These are phyloP conservation scores for Fraxinus angustifolia DNA, from an alignment of 305 asterid species.

Conservation along the genomic window DNA sequence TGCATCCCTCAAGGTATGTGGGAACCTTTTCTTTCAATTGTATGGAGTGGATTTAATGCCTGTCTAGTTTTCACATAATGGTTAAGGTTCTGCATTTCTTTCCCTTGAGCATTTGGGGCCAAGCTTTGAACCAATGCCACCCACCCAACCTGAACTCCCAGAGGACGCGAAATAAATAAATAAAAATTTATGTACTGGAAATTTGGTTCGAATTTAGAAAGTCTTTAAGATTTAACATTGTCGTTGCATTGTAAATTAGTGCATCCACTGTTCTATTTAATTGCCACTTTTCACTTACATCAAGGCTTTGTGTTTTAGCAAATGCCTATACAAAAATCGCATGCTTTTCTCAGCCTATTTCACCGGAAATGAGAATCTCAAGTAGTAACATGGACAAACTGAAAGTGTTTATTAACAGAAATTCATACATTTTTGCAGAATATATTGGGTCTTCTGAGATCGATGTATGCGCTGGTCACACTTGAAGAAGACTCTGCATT, in stretches of 20 bases:
- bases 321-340: neutral
- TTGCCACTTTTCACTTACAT: neutral
- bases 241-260: neutral
- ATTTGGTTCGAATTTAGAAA: neutral
- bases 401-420: neutral
- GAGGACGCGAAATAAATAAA: neutral
- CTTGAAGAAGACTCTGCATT: conserved; percentile 87
- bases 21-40: neutral
- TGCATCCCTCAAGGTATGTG: conserved; percentile 56
- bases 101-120: neutral
- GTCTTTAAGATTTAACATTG: neutral
- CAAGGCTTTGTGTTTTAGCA: neutral
- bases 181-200: neutral
- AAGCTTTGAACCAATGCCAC: neutral
- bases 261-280: neutral
- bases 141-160: neutral
- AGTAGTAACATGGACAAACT: neutral
- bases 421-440: conserved; percentile 38
- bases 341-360: neutral
- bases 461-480: conserved; percentile 55
- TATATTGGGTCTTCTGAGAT: conserved; percentile 61
- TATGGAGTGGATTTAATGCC: neutral
- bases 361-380: neutral
- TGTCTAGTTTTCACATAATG: neutral
- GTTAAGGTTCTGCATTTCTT: neutral